These are phyloP conservation scores for Tripterygium wilfordii DNA, from an alignment of 177 flowering plant species.

Conservation along the genomic window DNA sequence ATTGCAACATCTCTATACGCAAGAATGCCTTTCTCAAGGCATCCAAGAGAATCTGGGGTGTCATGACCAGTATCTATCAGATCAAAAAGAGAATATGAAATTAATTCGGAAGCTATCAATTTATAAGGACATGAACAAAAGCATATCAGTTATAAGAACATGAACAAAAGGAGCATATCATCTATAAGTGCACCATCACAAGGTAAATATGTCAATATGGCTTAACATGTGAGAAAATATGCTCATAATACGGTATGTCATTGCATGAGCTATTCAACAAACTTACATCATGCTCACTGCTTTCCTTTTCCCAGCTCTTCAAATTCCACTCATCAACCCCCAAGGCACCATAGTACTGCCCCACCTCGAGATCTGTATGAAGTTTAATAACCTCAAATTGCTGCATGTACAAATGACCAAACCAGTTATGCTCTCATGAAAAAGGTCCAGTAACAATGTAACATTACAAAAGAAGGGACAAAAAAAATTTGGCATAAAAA, in stretches of 20 bases:
- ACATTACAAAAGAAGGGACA: neutral
- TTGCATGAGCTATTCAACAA: neutral
- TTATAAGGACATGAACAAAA: too few relatives aligned
- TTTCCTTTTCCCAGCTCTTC: constrained; percentile 58
- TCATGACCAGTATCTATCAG: constrained; percentile 81
- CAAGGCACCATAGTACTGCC: constrained; percentile 59
- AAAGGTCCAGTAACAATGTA: neutral
- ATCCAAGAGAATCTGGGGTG: constrained; percentile 80
- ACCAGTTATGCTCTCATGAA: neutral
- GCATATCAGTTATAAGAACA: too few relatives aligned
- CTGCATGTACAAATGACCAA: constrained; percentile 31
- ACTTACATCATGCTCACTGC: constrained; percentile 53
- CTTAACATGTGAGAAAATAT: too few relatives aligned
- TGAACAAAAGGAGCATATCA: too few relatives aligned
- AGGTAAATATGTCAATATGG: too few relatives aligned
- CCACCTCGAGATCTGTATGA: constrained; percentile 48
- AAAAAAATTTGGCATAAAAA: too few relatives aligned
- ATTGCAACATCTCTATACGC: constrained; percentile 41
- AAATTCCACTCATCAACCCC: constrained; percentile 67
- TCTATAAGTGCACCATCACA: too few relatives aligned
- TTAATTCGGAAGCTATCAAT: too few relatives aligned
- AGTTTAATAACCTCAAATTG: constrained; percentile 52
- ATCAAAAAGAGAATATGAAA: neutral
- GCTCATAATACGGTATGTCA: too few relatives aligned
- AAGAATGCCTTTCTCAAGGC: constrained; percentile 75